Evolutionary conservation across 441 rosid genomes (phyloP).

Genomic region (Eruca vesicaria): DNA sequence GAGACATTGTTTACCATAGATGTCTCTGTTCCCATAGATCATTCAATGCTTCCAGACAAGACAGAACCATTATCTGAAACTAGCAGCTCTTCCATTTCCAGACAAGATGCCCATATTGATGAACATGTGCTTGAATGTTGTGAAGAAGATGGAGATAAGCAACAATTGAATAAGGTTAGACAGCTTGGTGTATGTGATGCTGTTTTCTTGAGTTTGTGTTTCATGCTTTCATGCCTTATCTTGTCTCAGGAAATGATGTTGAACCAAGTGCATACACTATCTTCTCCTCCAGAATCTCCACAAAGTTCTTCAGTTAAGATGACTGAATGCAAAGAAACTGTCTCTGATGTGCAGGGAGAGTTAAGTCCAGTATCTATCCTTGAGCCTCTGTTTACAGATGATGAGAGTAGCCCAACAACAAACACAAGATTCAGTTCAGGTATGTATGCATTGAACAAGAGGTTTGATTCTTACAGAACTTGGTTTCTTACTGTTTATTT

Average conservation of each 20-base stretch:
- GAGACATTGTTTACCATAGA: constrained; percentile 29
- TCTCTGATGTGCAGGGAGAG: constrained; percentile 49
- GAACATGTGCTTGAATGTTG: constrained; percentile 6
- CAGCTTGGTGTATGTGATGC: neutral
- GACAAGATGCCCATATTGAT: neutral
- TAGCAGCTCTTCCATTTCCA: constrained; percentile 6
- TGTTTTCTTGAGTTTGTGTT: neutral
- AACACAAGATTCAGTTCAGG: constrained; percentile 56
- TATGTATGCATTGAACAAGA: constrained; percentile 32
- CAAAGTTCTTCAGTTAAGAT: constrained; percentile 41
- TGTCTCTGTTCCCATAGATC: constrained; percentile 28
- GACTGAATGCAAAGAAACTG: constrained; percentile 42
- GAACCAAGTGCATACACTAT: constrained; percentile 29
- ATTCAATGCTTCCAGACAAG: constrained; percentile 14
- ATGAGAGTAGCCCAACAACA: constrained; percentile 75
- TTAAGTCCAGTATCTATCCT: constrained; percentile 93
- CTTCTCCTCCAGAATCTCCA: constrained; percentile 44
- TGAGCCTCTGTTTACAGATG: constrained; percentile 66
- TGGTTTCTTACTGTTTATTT: constrained; percentile 35
- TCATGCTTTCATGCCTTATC: constrained; percentile 17
- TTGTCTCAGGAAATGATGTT: constrained; percentile 46
- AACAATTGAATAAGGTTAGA: constrained; percentile 18
- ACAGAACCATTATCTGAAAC: constrained; percentile 9
- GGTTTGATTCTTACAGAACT: neutral
- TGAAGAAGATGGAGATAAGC: constrained; percentile 9